Evolutionary conservation across 2,329 filamentous ascomycete genomes (phyloP).

Genomic region (Chaetomium globosum): DNA sequence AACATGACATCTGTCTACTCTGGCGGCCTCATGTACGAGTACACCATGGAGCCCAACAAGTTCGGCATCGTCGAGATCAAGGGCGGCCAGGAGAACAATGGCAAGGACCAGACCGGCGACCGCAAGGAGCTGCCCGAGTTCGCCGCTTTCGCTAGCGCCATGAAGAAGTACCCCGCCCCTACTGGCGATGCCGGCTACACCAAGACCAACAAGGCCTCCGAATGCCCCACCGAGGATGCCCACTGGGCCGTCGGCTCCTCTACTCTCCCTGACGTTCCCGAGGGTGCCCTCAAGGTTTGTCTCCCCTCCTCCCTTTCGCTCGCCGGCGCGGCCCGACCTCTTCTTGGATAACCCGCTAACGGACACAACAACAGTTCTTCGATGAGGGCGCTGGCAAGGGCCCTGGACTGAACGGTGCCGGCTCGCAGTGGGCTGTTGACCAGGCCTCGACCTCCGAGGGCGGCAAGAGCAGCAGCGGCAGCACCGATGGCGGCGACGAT

Average conservation of each 20-base stretch:
- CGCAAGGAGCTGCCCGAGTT: slow-evolving; percentile 63
- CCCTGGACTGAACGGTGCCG: slow-evolving; percentile 56
- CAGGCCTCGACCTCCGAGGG: slow-evolving; percentile 49
- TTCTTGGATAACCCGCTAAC: not conserved
- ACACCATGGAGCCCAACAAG: slow-evolving; percentile 75
- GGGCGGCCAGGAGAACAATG: slow-evolving; percentile 52
- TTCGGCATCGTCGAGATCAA: slow-evolving; percentile 77
- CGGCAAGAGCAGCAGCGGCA: slow-evolving; percentile 44
- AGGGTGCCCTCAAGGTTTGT: slow-evolving; percentile 46
- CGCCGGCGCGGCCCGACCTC: too few species aligned
- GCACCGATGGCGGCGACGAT: slow-evolving; percentile 37
- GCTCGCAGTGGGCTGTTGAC: slow-evolving; percentile 56
- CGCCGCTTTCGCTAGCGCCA: slow-evolving; percentile 52
- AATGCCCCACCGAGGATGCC: slow-evolving; percentile 54
- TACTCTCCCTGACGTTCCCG: slow-evolving; percentile 56
- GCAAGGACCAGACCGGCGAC: slow-evolving; percentile 32
- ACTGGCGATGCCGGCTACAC: slow-evolving; percentile 55
- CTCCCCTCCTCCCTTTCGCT: not conserved
- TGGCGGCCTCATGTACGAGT: slow-evolving; percentile 95
- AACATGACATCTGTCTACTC: slow-evolving; percentile 92
- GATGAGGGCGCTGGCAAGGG: slow-evolving; percentile 56
- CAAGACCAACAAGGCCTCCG: slow-evolving; percentile 49
- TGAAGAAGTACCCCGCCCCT: slow-evolving; percentile 54
- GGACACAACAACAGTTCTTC: slow-evolving; percentile 49
- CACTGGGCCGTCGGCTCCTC: slow-evolving; percentile 56